Evolutionary conservation across 2,329 filamentous ascomycete species (phyloP).

Genomic region (Aspergillus hortae): DNA sequence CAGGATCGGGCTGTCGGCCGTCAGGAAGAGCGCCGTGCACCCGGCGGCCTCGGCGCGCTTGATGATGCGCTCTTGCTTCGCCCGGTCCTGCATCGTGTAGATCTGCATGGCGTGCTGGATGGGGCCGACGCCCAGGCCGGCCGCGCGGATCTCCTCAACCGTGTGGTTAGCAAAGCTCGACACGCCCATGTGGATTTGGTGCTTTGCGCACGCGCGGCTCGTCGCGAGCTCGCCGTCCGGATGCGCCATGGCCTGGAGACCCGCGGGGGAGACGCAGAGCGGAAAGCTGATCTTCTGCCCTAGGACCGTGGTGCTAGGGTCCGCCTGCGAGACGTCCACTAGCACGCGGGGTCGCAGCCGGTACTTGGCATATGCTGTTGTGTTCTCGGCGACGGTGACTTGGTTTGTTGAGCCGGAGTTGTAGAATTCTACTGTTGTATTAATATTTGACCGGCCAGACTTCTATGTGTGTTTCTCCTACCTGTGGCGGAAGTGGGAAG

Average conservation of each 20-base stretch:
- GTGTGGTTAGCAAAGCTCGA: conserved; percentile 46
- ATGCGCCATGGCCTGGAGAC: conserved; percentile 52
- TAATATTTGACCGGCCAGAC: background rate
- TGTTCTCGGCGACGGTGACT: conserved; percentile 48
- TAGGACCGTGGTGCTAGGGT: conserved; percentile 43
- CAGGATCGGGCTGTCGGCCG: conserved; percentile 53
- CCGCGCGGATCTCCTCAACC: conserved; percentile 44
- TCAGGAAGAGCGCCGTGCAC: conserved; percentile 51
- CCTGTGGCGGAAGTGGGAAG: conserved; percentile 3
- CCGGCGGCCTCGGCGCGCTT: conserved; percentile 30
- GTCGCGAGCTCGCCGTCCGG: conserved; percentile 52
- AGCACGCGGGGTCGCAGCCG: conserved; percentile 46
- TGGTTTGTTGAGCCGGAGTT: conserved; percentile 50
- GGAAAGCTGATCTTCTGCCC: conserved; percentile 45
- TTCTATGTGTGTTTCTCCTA: background rate
- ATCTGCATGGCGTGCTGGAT: conserved; percentile 24
- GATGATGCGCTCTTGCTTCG: conserved; percentile 23
- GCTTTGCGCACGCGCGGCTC: conserved; percentile 43
- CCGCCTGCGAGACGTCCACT: conserved; percentile 40
- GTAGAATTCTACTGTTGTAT: conserved; percentile 46
- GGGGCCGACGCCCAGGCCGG: conserved; percentile 19
- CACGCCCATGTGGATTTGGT: conserved; percentile 47
- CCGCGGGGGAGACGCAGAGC: conserved; percentile 52
- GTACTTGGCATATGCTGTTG: conserved; percentile 49
- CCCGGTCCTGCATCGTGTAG: conserved; percentile 22